Evolutionary conservation across 352 stramenopile genomes (phyloP).

Genomic region (Pythium dissotocum): DNA sequence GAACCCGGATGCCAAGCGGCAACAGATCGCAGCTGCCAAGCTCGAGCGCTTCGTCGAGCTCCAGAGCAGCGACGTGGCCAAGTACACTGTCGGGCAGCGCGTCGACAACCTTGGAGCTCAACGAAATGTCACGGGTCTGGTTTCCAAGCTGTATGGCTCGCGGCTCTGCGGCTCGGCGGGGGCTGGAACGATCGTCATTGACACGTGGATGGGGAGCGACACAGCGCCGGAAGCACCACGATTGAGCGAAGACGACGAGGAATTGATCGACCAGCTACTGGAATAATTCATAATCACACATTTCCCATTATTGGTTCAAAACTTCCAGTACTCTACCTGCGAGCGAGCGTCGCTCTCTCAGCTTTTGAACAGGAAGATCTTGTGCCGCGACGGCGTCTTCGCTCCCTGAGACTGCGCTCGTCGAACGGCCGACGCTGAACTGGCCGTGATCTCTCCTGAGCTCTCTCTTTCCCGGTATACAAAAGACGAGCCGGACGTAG

Average conservation of each 20-base stretch:
- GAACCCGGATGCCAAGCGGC: constrained; percentile 45
- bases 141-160: constrained; percentile 75
- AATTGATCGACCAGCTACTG: constrained; percentile 6
- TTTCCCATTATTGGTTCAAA: constrained; percentile 2
- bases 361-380: constrained; percentile 44
- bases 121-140: constrained; percentile 53
- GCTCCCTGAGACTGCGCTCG: constrained; percentile 6
- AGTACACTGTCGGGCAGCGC: constrained; percentile 65
- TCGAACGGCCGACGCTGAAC: constrained; percentile 2
- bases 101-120: constrained; percentile 53
- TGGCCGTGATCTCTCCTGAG: constrained; percentile 13
- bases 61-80: constrained; percentile 75
- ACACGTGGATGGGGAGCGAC: constrained; percentile 43
- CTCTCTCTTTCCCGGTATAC: constrained; percentile 8
- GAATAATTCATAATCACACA: constrained; percentile 6
- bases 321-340: constrained; percentile 2
- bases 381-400: constrained; percentile 30
- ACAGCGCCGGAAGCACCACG: constrained; percentile 5
- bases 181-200: constrained; percentile 69
- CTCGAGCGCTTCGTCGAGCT: constrained; percentile 74
- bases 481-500: constrained; percentile 1
- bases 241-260: constrained; percentile 7
- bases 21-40: constrained; percentile 27
- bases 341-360: constrained; percentile 3
- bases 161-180: constrained; percentile 67